phyloP scores from a whole-genome alignment of 306 rosid species.

The Castanea crenata region DNA sequence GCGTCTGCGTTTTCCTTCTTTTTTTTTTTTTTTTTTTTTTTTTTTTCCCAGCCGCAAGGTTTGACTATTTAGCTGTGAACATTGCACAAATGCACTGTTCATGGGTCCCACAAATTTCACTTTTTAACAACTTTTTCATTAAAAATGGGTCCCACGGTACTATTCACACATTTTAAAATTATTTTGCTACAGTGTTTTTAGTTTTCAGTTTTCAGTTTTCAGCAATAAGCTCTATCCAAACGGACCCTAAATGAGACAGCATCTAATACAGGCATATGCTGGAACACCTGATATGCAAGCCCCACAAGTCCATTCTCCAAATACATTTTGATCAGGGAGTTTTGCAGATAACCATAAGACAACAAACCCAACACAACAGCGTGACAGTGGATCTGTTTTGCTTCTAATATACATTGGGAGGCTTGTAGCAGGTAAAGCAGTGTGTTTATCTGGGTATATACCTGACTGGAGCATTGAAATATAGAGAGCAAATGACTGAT shows the following conservation, averaged over 20 bases:
- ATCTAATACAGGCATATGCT: slow-evolving; percentile 26
- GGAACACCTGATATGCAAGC: slow-evolving; percentile 39
- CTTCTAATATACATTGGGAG: slow-evolving; percentile 28
- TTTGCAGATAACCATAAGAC: slow-evolving; percentile 40
- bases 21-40: too few relatives aligned
- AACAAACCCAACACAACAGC: slow-evolving; percentile 46
- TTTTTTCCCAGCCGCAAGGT: too few relatives aligned
- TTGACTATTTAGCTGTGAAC: too few relatives aligned
- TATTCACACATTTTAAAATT: too few relatives aligned
- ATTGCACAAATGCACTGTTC: too few relatives aligned
- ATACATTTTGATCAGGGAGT: slow-evolving; percentile 36
- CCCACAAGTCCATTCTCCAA: slow-evolving; percentile 33
- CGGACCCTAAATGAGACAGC: slow-evolving; percentile 43
- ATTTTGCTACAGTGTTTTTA: too few relatives aligned
- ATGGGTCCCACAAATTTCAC: too few relatives aligned
- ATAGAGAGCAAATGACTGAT: slow-evolving; percentile 38
- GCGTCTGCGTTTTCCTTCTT: too few relatives aligned
- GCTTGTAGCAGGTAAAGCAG: slow-evolving; percentile 43
- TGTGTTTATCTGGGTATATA: slow-evolving; percentile 41
- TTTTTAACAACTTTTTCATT: too few relatives aligned
- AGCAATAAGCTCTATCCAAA: too few relatives aligned
- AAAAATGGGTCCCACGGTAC: too few relatives aligned
- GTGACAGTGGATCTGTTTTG: slow-evolving; percentile 49
- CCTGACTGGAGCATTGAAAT: slow-evolving; percentile 36
- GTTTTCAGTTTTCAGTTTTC: too few relatives aligned